Conservation (phyloP, 768 basidiomycete genomes). For the Cyathus striatus region DNA sequence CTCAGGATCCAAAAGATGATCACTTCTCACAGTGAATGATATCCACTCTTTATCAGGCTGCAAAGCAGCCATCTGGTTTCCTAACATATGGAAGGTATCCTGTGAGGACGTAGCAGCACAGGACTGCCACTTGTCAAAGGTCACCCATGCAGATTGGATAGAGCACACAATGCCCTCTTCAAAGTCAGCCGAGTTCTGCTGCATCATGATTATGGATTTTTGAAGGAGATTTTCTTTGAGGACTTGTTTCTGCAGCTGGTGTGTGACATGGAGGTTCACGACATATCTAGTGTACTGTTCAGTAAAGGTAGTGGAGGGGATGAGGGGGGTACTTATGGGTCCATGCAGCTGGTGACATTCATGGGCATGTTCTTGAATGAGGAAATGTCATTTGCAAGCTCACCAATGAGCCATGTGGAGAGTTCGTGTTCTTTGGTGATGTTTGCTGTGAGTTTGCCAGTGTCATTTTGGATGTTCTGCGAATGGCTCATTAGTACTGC, state of each 20-base stretch:
- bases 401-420: slow-evolving; percentile 79
- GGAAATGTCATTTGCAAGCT: slow-evolving; percentile 83
- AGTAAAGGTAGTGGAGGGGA: too few species aligned
- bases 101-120: slow-evolving; percentile 73
- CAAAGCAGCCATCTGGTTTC: slow-evolving; percentile 70
- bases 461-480: slow-evolving; percentile 94
- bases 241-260: slow-evolving; percentile 87
- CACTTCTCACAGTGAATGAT: slow-evolving; percentile 85
- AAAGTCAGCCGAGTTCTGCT: slow-evolving; percentile 94
- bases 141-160: slow-evolving; percentile 95
- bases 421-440: slow-evolving; percentile 93
- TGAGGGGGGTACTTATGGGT: slow-evolving; percentile 70
- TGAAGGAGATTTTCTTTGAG: slow-evolving; percentile 97
- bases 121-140: slow-evolving; percentile 90
- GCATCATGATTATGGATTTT: slow-evolving; percentile 97
- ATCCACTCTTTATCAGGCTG: slow-evolving; percentile 94
- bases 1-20: slow-evolving; percentile 68
- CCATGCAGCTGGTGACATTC: slow-evolving; percentile 68
- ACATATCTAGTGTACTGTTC: too few species aligned
- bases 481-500: too few species aligned
- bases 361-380: slow-evolving; percentile 94
- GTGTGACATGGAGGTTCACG: slow-evolving; percentile 64
- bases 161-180: slow-evolving; percentile 95
- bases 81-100: slow-evolving; percentile 68
- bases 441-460: slow-evolving; percentile 82